Evolutionary conservation across 192 early-diverging fungal species (phyloP), one percentile per base, ranked within the genome.

Genomic region (Linnemannia exigua): DNA sequence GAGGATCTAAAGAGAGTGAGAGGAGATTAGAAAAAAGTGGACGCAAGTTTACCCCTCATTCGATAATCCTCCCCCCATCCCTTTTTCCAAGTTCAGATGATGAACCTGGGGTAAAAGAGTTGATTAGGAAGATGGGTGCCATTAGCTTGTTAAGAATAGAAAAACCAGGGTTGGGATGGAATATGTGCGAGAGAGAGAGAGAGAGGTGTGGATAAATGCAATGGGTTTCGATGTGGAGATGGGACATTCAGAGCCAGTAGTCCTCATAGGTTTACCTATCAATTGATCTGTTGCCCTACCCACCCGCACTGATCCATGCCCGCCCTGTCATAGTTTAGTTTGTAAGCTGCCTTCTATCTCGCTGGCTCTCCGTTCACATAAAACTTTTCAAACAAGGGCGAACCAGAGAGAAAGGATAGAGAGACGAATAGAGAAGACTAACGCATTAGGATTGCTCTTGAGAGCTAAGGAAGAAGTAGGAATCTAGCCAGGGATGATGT

Each of bases 391-490:
- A n/a, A 3, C 67, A 9, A 38, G 67, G 33, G 28, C 37, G 6
- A 69, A 69, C 37, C 11, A 14, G 14, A 33, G 15, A 68, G 15
- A 67, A 22, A 58, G 54, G 11, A 7, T 52, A 22, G 52, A 54
- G 52, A 63, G 58, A 63, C 58, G 58, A 63, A 63, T 63, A 31
- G 28, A 25, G 28, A 31, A 4, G 28, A 8, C 11, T 25, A 15
- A 63, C 31, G 1, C 1, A 31, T 63, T 63, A 63, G 58, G 58
- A n/a, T 63, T 63, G 28, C 9, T 44, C 41, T 6, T 6, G 41
- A 44, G 9, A 31, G 58, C 31, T n/a, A n/a, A 63, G 58, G 58
- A 25, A 63, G 58, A 63, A 63, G 58, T 63, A 63, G 58, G 58
- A 11, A 63, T 1, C 12, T 12, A 15, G 11, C 14, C 9, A 28